phyloP scores from a whole-genome alignment of 2,329 filamentous ascomycete genomes.

The Sporothrix phasma region DNA sequence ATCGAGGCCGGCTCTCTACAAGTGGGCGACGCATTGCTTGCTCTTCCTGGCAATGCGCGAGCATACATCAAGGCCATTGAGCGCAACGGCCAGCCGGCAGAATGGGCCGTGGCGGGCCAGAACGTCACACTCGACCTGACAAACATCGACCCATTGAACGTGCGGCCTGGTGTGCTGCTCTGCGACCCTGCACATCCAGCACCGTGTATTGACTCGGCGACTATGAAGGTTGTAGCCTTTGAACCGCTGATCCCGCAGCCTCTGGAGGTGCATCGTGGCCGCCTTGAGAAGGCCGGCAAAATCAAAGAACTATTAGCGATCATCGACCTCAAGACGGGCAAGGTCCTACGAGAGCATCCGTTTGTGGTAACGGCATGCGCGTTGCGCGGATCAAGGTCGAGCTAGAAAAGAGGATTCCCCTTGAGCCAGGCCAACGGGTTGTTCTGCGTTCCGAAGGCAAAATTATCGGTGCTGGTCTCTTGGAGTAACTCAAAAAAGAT shows the following conservation, averaged over 20 bases:
- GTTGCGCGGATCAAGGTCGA: slow-evolving; percentile 71
- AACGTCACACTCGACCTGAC: slow-evolving; percentile 75
- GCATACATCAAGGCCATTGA: slow-evolving; percentile 76
- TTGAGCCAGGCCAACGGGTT: slow-evolving; percentile 71
- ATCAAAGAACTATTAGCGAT: slow-evolving; percentile 62
- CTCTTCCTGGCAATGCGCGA: slow-evolving; percentile 72
- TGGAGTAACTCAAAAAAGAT: slow-evolving; percentile 47
- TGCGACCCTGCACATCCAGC: slow-evolving; percentile 62
- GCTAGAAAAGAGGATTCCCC: slow-evolving; percentile 61
- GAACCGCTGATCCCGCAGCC: slow-evolving; percentile 82
- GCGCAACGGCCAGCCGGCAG: slow-evolving; percentile 52
- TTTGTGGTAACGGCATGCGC: slow-evolving; percentile 68
- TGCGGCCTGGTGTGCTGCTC: slow-evolving; percentile 78
- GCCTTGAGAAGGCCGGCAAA: slow-evolving; percentile 66
- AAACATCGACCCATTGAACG: slow-evolving; percentile 74
- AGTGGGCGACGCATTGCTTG: slow-evolving; percentile 66
- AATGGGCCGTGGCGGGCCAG: slow-evolving; percentile 54
- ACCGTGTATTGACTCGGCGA: slow-evolving; percentile 61
- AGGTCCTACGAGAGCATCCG: slow-evolving; percentile 71
- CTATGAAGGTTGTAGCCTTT: slow-evolving; percentile 77
- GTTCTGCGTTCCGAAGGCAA: slow-evolving; percentile 71
- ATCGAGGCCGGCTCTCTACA: slow-evolving; percentile 79
- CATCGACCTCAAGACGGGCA: slow-evolving; percentile 69
- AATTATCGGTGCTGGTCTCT: slow-evolving; percentile 77
- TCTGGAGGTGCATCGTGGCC: slow-evolving; percentile 79